Conservation (phyloP, 768 basidiomycete species). For the Rhodotorula paludigena region DNA sequence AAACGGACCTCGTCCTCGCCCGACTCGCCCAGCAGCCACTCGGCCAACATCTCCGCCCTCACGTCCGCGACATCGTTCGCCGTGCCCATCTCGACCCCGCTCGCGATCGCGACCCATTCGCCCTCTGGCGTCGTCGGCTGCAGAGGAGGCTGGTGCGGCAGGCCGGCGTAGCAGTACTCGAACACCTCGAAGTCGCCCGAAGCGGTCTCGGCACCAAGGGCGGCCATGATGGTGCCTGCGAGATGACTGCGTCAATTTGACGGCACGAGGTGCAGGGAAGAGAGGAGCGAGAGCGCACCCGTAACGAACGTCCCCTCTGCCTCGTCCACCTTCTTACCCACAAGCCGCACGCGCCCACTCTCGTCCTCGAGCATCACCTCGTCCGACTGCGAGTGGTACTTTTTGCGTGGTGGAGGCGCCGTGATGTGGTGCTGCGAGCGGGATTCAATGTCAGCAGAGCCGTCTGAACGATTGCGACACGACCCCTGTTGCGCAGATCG, state of each 20-base stretch:
- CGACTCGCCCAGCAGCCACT: slow-evolving; percentile 79
- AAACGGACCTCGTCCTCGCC: slow-evolving; percentile 56
- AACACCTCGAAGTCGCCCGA: slow-evolving; percentile 89
- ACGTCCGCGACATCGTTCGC: slow-evolving; percentile 52
- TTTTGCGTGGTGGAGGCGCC: slow-evolving; percentile 67
- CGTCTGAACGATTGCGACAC: too few species aligned
- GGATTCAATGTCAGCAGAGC: background rate
- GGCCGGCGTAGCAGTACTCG: slow-evolving; percentile 76
- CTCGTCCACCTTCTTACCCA: slow-evolving; percentile 62
- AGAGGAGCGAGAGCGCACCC: slow-evolving; percentile 1
- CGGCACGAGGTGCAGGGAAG: background rate
- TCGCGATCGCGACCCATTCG: slow-evolving; percentile 78
- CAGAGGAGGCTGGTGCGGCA: slow-evolving; percentile 60
- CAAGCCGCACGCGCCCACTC: slow-evolving; percentile 81
- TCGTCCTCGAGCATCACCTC: slow-evolving; percentile 90
- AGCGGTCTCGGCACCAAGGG: slow-evolving; percentile 80
- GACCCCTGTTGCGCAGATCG: too few species aligned
- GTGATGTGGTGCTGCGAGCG: slow-evolving; percentile 72
- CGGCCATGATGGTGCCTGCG: slow-evolving; percentile 73
- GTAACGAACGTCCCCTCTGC: slow-evolving; percentile 28
- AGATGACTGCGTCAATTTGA: background rate
- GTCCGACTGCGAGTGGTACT: slow-evolving; percentile 73
- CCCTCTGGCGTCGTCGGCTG: slow-evolving; percentile 48
- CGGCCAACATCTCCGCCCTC: slow-evolving; percentile 76
- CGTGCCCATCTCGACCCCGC: slow-evolving; percentile 75